Evolutionary conservation across 148 eudicot genomes (phyloP).

Genomic region (Mesembryanthemum crystallinum): DNA sequence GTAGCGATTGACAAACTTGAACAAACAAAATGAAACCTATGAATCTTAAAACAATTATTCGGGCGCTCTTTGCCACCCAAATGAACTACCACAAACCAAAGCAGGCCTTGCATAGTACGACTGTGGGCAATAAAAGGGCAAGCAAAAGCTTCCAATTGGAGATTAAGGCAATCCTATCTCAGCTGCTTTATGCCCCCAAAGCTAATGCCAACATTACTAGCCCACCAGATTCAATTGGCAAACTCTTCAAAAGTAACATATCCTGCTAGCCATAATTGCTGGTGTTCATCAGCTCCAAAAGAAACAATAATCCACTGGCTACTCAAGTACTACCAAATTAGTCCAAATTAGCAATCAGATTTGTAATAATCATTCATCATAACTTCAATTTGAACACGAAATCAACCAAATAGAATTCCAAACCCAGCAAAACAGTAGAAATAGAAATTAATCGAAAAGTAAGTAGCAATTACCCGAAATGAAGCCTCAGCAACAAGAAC

Average conservation of each 20-base stretch:
- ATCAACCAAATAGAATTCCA: neutral
- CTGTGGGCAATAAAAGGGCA: neutral
- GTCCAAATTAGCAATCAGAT: neutral
- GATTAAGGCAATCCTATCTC: conserved; percentile 5
- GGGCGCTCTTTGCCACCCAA: neutral
- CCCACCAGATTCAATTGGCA: neutral
- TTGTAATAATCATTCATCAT: neutral
- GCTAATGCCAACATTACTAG: conserved; percentile 6
- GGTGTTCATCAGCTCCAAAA: neutral
- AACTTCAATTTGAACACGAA: neutral
- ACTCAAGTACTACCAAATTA: neutral
- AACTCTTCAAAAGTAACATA: neutral
- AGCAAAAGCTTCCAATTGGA: neutral
- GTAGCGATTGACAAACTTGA: neutral
- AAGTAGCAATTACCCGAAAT: conserved; percentile 44
- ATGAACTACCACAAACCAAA: neutral
- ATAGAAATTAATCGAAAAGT: neutral
- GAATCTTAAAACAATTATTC: neutral
- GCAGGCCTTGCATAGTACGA: neutral
- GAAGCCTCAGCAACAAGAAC: conserved; percentile 59
- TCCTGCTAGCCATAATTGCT: neutral
- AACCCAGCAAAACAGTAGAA: too few species aligned
- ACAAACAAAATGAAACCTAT: neutral
- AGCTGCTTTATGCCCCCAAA: neutral
- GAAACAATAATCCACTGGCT: neutral